These are phyloP conservation scores for Penicillium sp. DNA, from an alignment of 2,329 filamentous ascomycete genomes.

Conservation along the genomic window DNA sequence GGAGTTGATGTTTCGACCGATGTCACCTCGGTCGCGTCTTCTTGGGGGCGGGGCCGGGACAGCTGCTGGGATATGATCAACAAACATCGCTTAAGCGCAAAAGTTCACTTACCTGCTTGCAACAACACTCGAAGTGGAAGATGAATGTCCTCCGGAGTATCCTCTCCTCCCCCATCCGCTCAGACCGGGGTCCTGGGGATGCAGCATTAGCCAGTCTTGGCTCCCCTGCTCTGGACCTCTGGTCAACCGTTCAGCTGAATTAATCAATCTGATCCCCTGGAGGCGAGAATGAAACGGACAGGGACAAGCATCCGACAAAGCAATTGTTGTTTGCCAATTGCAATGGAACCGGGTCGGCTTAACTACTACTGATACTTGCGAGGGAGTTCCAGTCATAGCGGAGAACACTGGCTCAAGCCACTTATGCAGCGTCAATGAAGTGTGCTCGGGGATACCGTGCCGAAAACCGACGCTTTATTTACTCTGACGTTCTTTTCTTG, in stretches of 20 bases:
- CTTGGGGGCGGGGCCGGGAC: constrained; percentile 4
- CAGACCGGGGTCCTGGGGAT: background rate
- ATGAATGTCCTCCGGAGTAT: background rate
- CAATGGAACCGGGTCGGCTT: background rate
- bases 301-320: background rate
- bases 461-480: background rate
- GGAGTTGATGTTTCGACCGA: constrained; percentile 4
- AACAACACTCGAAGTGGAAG: background rate
- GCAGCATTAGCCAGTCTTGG: constrained; percentile 1
- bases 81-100: background rate
- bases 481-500: background rate
- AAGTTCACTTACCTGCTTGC: background rate
- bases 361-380: background rate
- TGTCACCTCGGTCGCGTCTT: constrained; percentile 5
- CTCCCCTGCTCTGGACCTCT: background rate
- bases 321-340: background rate
- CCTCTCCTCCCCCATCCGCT: background rate
- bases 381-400: background rate
- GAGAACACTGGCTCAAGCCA: background rate
- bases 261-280: background rate
- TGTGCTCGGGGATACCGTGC: background rate
- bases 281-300: background rate
- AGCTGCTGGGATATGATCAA: constrained; percentile 9
- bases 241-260: background rate
- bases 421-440: background rate